Evolutionary conservation across 305 asterid genomes (phyloP).

Genomic region (Euphrasia arctica): DNA sequence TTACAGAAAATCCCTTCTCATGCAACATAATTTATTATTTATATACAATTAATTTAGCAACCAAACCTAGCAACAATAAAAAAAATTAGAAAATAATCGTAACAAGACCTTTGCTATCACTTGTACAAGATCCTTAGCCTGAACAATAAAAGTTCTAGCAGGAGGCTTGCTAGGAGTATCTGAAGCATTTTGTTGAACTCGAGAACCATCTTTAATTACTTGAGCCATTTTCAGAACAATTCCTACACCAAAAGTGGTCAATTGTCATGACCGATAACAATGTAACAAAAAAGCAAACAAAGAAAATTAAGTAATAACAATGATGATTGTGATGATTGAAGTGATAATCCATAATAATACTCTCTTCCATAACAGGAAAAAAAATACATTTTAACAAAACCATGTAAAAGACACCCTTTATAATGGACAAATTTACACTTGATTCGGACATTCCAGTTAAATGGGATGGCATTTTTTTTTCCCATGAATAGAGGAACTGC

Average conservation of each 20-base stretch:
- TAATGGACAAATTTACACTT: no score
- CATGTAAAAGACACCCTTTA: no score
- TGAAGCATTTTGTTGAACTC: constrained; percentile 44
- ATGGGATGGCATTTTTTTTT: no score
- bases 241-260: constrained; percentile 45
- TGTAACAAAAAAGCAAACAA: background rate
- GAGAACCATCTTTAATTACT: constrained; percentile 62
- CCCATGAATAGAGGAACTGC: no score
- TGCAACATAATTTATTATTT: constrained; percentile 16
- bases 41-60: constrained; percentile 9
- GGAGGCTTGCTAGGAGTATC: constrained; percentile 58
- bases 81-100: constrained; percentile 4
- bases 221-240: constrained; percentile 87
- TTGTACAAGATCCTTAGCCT: constrained; percentile 82
- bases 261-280: background rate
- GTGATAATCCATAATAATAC: background rate
- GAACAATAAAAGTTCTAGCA: constrained; percentile 60
- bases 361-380: no score
- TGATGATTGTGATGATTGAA: background rate
- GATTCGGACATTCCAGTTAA: no score
- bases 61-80: constrained; percentile 11
- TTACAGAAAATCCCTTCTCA: constrained; percentile 17
- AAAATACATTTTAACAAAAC: no score
- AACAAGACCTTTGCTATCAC: constrained; percentile 75
- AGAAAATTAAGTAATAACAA: background rate